Evolutionary conservation across 2,329 filamentous ascomycete genomes (phyloP).

Genomic region (Blastomyces percursus): DNA sequence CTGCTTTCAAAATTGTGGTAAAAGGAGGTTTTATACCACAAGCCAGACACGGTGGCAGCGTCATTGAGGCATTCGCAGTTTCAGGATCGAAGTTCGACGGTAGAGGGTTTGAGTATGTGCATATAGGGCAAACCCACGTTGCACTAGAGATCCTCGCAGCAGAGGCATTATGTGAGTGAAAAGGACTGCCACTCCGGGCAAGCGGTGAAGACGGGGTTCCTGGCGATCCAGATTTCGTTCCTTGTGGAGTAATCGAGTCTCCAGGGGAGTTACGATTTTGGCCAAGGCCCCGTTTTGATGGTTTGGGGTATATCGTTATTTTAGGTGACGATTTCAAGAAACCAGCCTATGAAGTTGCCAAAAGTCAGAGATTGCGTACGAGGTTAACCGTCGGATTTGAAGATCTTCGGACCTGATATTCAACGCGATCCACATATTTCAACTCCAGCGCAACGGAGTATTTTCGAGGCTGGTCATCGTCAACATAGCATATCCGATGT

Average conservation of each 20-base stretch:
- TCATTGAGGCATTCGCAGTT: constrained; percentile 66
- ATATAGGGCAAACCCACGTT: constrained; percentile 94
- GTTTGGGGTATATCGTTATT: constrained; percentile 75
- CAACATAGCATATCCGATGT: constrained; percentile 89
- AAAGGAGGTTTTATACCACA: constrained; percentile 90
- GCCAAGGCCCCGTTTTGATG: constrained; percentile 29
- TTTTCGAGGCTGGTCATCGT: constrained; percentile 72
- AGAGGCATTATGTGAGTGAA: constrained; percentile 25
- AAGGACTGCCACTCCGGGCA: constrained; percentile 22
- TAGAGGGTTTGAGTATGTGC: constrained; percentile 85
- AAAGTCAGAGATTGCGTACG: constrained; percentile 14
- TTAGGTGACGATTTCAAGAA: constrained; percentile 94
- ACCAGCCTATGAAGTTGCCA: constrained; percentile 50
- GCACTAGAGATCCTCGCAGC: constrained; percentile 41
- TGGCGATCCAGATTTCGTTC: constrained; percentile 21
- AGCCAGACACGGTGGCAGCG: constrained; percentile 73
- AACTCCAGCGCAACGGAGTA: constrained; percentile 77
- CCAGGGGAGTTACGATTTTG: not conserved
- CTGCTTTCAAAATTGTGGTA: constrained; percentile 71
- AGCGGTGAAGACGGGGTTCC: constrained; percentile 23
- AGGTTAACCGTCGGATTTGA: not conserved
- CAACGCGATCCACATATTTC: constrained; percentile 80
- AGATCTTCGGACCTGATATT: constrained; percentile 60
- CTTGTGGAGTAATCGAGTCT: not conserved
- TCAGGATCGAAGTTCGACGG: constrained; percentile 87